Percentiles rank a stretch among this genome's conserved stretches.
Conservation (phyloP, 2,329 filamentous ascomycete species). For the Phialophora macrospora region DNA sequence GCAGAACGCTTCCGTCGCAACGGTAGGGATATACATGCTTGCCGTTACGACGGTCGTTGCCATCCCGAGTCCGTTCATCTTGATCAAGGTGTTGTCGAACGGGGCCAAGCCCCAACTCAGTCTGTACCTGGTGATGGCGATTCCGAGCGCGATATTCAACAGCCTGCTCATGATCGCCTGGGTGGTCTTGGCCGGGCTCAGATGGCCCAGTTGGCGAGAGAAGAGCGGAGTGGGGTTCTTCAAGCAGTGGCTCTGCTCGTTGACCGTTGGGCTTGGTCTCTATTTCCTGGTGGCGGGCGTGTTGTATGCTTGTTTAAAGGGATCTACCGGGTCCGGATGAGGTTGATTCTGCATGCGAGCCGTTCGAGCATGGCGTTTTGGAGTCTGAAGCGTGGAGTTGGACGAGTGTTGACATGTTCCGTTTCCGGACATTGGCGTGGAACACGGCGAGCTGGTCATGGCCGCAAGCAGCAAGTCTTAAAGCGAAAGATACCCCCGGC, state of each 20-base stretch:
- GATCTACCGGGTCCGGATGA: not conserved
- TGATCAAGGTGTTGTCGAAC: not conserved
- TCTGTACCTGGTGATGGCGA: not conserved
- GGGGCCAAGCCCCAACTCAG: not conserved
- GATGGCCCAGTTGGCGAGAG: not conserved
- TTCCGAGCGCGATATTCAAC: not conserved
- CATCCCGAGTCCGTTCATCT: not conserved
- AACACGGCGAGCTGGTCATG: not conserved
- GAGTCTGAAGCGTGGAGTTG: not conserved
- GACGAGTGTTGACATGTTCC: slow-evolving; percentile 15
- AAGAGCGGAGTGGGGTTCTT: not conserved
- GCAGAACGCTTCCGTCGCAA: not conserved
- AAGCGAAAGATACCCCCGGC: not conserved
- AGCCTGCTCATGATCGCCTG: not conserved
- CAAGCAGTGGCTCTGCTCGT: not conserved
- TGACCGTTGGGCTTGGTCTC: not conserved
- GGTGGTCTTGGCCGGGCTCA: not conserved
- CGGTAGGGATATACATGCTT: not conserved
- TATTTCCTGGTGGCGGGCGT: not conserved
- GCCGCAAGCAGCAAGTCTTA: not conserved
- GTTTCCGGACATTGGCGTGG: slow-evolving; percentile 12
- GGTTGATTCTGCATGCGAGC: not conserved
- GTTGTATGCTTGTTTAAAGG: not conserved
- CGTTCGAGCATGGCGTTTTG: not conserved
- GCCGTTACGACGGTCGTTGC: not conserved